Base-by-base conservation (phyloP, 2,329 filamentous ascomycete species). In the Alternaria ventricosa region DNA sequence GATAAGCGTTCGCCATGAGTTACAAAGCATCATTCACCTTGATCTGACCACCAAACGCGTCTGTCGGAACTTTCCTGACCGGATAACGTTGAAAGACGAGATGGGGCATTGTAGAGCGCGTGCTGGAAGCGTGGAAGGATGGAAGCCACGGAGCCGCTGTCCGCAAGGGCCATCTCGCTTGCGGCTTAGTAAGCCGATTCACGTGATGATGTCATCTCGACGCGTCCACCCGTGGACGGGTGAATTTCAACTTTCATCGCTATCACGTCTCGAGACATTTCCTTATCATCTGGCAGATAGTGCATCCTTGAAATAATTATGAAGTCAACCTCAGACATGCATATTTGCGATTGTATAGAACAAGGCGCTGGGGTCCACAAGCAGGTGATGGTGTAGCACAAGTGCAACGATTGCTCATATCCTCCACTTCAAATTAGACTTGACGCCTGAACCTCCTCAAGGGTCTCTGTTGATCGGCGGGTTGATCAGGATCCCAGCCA, bases 401-500 rank as follows among this genome's bases (percentile, higher is more conserved):
- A 2, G 18, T 0, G 3, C 1, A 41, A 11, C 36, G 3, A 9
- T 30, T 1, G 0, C n/a, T 20, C 27, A 10, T 15, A 20, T 2
- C 18, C 25, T 28, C 3, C n/a, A 0, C 8, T 7, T 18, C 5
- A 49, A 4, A 2, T 5, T 18, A 53, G 12, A 11, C 11, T 7
- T 59, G 50, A 41, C 56, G 60, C n/a, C 49, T 51, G 3, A 55
- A 63, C 25, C 18, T 60, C 25, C 12, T 59, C 56, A 60, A 22
- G 11, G 56, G 60, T 18, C 50, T 60, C 20, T 63, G 60, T 22
- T 60, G 50, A 13, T 63, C 56, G 2, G 60, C 60, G 1, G 60
- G 56, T 33, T 55, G 55, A 12, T 63, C 60, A 30, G 74, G 74
- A 62, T 76, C 72, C 62, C 67, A 70, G 2, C 74, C 73, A 9